Evolutionary conservation across 2,329 filamentous ascomycete genomes (phyloP), one percentile per base, ranked within the genome.

Genomic region (Mariannaea elegans): DNA sequence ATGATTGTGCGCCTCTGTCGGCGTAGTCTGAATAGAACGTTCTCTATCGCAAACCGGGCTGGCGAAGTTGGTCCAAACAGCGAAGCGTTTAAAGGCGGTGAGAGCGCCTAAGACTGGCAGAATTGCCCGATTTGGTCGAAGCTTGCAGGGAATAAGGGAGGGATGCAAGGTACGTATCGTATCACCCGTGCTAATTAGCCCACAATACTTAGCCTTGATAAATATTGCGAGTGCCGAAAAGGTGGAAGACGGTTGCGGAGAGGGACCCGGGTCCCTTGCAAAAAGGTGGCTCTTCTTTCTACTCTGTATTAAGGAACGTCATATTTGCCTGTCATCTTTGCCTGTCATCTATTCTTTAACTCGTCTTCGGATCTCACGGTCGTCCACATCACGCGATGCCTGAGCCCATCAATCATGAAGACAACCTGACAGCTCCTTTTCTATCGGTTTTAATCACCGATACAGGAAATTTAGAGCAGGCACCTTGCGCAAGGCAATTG

Each of bases 51-150:
- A 4, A 13, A 36, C 7, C 27, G 7, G 7, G 32, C 32, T 36
- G 14, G 32, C 14, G 32, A 36, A 5, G 23, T 42, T 31, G 23
- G 13, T 9, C 42, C 24, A 44, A 21, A n/a, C 18, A 29, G 56
- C 53, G 61, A 67, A 55, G 59, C 36, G 56, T 44, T 50, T 32
- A 27, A 59, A 49, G 65, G 68, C 68, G 68, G 68, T 71, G 64
- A 68, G 53, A 16, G 29, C 10, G n/a, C 2, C 23, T 29, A 13
- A 61, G 32, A 1, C 13, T 45, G 68, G 68, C 68, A 71, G 68
- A 71, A 71, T 64, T 8, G 39, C 45, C 14, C 38, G 23, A 38
- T 41, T 52, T 48, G 42, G 48, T 34, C 34, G 32, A 27, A 27
- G 23, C 19, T 21, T 41, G 24, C 34, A 41, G 32, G 50, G 39